Conservation (phyloP, 2,329 filamentous ascomycete species). For the Verticillium tricorpus region DNA sequence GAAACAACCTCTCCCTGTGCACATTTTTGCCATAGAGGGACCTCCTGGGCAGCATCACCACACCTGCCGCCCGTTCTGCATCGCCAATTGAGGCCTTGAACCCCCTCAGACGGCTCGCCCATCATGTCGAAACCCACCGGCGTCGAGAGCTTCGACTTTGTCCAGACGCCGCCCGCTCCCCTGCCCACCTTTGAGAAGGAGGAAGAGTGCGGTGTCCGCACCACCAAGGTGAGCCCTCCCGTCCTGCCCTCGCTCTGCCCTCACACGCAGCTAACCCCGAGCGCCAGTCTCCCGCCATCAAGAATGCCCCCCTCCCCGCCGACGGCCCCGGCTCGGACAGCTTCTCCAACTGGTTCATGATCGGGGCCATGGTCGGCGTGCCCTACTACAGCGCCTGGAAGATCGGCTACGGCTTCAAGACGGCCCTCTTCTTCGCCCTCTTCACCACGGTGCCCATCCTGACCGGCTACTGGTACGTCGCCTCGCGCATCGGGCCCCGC, state of each 20-base stretch:
- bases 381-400: constrained; percentile 74
- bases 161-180: constrained; percentile 49
- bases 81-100: neutral
- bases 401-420: constrained; percentile 74
- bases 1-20: neutral
- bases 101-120: constrained; percentile 19
- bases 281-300: constrained; percentile 71
- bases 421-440: constrained; percentile 71
- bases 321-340: constrained; percentile 70
- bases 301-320: constrained; percentile 80
- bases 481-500: constrained; percentile 70
- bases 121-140: constrained; percentile 39
- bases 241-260: neutral
- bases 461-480: constrained; percentile 68
- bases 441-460: constrained; percentile 71
- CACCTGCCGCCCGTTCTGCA: neutral
- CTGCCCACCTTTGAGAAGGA: constrained; percentile 44
- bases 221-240: constrained; percentile 13
- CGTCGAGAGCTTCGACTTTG: constrained; percentile 59
- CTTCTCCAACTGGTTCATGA: constrained; percentile 72
- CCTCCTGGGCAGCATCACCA: neutral
- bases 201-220: constrained; percentile 51
- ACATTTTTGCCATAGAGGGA: neutral
- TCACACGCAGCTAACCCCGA: neutral
- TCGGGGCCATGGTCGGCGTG: constrained; percentile 58